Base-by-base conservation (phyloP, 805 yeast genomes). In the Metschnikowia dekortorum region DNA sequence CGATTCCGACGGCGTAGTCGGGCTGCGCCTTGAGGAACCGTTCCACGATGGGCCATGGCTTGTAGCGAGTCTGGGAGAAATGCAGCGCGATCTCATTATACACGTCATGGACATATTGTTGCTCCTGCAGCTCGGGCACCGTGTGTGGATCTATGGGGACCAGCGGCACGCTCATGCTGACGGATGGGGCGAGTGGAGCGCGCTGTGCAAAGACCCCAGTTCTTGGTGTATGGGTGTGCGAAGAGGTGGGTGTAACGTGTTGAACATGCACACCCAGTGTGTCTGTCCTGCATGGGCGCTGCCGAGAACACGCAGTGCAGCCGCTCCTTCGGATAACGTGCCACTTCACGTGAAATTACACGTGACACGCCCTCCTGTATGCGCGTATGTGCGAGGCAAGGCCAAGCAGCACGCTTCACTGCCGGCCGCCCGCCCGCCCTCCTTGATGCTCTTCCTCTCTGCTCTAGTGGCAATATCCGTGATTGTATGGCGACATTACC, bases 41-140 rank as follows among this genome's bases (percentile, higher is more conserved):
- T 46, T 87, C 88, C 28, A 94, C 99, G 18, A 90, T 83, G 7
- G 98, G 98, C 99, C 99, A 94, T 29, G 98, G 97, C 71, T 87
- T 92, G 69, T 91, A 94, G 44, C 99, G 69, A 0, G 99, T 94
- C 58, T 85, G 85, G 2, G 98, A 91, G 66, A 94, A 94, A 65
- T 94, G 99, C 8, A 84, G 59, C 0, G 99, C 98, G 30, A 94
- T 94, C 52, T 87, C 87, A 62, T 94, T 88, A 71, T 94, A 94
- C 9, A 94, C 96, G n/a, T 80, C 79, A 66, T 94, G 99, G 1
- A 94, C 99, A 61, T 80, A 84, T 46, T 77, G 76, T 44, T 84
- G 81, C 62, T 94, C 99, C 64, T 83, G 85, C 9, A 62, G 56
- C 34, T 71, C 74, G 1, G 89, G 84, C 18, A 76, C 75, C 8